phyloP scores from a whole-genome alignment of 495 filamentous ascomycete species.

The Aspergillus sclerotiicarbonarius region DNA sequence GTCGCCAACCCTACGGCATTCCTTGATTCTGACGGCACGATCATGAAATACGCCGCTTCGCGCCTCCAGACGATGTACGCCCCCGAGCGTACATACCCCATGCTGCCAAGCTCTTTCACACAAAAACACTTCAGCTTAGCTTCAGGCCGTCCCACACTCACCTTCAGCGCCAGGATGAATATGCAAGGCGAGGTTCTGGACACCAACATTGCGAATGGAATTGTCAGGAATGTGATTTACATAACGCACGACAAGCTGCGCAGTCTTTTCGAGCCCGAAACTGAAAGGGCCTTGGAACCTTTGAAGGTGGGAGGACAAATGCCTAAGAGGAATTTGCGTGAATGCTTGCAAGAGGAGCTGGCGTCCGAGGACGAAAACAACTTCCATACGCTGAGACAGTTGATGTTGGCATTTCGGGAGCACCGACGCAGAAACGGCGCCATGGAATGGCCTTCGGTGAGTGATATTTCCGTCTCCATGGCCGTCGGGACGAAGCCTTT shows the following conservation, averaged over 20 bases:
- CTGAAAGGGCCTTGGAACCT: slow-evolving; percentile 1
- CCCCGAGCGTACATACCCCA: slow-evolving; percentile 67
- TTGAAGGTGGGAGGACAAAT: slow-evolving; percentile 44
- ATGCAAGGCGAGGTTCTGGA: slow-evolving; percentile 66
- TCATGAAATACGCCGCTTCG: slow-evolving; percentile 64
- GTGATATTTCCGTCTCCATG: slow-evolving; percentile 31
- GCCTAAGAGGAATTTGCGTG: slow-evolving; percentile 6
- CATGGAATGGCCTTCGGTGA: slow-evolving; percentile 30
- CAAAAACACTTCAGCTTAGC: slow-evolving; percentile 67
- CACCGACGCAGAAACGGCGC: slow-evolving; percentile 40
- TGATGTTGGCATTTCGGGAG: slow-evolving; percentile 42
- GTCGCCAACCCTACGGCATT: slow-evolving; percentile 93
- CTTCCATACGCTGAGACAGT: slow-evolving; percentile 39
- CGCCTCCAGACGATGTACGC: slow-evolving; percentile 69
- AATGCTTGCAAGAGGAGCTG: slow-evolving; percentile 23
- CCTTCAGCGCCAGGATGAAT: slow-evolving; percentile 75
- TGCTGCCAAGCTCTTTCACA: slow-evolving; percentile 64
- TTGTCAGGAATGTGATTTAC: slow-evolving; percentile 67
- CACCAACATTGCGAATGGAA: slow-evolving; percentile 67
- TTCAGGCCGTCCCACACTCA: slow-evolving; percentile 65
- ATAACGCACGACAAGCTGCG: slow-evolving; percentile 63
- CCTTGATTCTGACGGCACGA: slow-evolving; percentile 53
- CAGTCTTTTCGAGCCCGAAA: slow-evolving; percentile 42
- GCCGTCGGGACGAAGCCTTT: slow-evolving; percentile 24
- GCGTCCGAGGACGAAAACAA: slow-evolving; percentile 36